Percentiles rank a stretch among this genome's conserved stretches.
These are phyloP conservation scores for Aspergillus sojae DNA, from an alignment of 2,329 filamentous ascomycete species.

Conservation along the genomic window DNA sequence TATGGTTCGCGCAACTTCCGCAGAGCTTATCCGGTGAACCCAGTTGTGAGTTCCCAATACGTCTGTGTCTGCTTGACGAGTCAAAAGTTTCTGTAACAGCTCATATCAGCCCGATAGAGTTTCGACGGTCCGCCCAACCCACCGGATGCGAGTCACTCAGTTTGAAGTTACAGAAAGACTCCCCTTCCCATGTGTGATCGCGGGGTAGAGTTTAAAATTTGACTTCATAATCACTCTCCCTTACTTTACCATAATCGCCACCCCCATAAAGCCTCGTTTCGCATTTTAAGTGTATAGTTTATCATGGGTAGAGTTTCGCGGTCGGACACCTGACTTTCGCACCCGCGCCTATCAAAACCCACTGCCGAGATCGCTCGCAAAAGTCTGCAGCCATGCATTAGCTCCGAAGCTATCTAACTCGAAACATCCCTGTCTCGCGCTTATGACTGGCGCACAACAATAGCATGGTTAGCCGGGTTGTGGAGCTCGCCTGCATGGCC, in stretches of 20 bases:
- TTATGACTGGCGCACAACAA: slow-evolving; percentile 8
- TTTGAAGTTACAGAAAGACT: background rate
- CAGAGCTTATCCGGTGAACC: background rate
- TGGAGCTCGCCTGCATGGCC: slow-evolving; percentile 11
- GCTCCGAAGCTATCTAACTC: slow-evolving; percentile 12
- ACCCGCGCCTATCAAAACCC: background rate
- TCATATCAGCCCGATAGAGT: slow-evolving; percentile 1
- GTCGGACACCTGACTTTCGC: background rate
- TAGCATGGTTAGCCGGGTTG: slow-evolving; percentile 11
- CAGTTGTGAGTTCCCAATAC: background rate
- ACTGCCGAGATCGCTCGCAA: slow-evolving; percentile 3
- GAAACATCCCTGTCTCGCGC: slow-evolving; percentile 11
- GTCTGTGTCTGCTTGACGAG: background rate
- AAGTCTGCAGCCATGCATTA: slow-evolving; percentile 16
- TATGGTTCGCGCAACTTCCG: slow-evolving; percentile 5
- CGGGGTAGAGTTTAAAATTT: background rate
- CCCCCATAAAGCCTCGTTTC: background rate
- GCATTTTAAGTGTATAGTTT: slow-evolving; percentile 3
- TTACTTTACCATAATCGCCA: background rate
- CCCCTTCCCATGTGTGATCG: background rate
- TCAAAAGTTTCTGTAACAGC: background rate
- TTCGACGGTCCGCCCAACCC: background rate
- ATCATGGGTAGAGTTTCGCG: slow-evolving; percentile 3
- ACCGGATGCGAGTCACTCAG: background rate
- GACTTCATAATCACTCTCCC: background rate